Evolutionary conservation across 2,329 filamentous ascomycete genomes (phyloP).

Genomic region (Aotearoamyces nothofagi): DNA sequence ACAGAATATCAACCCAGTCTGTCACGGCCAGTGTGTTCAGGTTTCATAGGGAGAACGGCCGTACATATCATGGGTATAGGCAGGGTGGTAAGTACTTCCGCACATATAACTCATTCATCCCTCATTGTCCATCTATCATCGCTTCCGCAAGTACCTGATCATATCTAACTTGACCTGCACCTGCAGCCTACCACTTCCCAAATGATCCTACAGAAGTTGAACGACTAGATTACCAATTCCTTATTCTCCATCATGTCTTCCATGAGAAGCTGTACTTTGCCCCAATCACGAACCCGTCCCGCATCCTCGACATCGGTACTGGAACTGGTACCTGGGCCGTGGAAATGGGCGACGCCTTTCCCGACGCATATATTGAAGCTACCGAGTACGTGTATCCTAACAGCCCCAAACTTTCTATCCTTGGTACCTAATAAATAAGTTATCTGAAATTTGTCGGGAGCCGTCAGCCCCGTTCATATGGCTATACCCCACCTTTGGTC

Average conservation of each 20-base stretch:
- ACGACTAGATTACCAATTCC: constrained; percentile 29
- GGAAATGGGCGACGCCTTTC: constrained; percentile 47
- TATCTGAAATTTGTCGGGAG: too few species aligned
- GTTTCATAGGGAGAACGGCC: constrained; percentile 14
- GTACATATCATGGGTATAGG: constrained; percentile 15
- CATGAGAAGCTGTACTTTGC: constrained; percentile 24
- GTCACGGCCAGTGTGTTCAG: constrained; percentile 8
- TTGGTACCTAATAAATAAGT: too few species aligned
- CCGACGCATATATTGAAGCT: constrained; percentile 24
- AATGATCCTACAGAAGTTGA: constrained; percentile 31
- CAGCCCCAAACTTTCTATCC: too few species aligned
- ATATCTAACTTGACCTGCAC: not conserved
- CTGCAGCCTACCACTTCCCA: constrained; percentile 16
- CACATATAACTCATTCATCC: too few species aligned
- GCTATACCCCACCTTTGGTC: too few species aligned
- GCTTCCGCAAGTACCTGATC: constrained; percentile 1
- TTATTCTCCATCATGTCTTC: constrained; percentile 26
- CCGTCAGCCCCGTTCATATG: too few species aligned
- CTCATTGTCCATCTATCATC: too few species aligned
- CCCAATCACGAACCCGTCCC: constrained; percentile 23
- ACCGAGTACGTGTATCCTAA: too few species aligned
- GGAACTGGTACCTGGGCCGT: constrained; percentile 47
- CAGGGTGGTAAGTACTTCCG: constrained; percentile 4
- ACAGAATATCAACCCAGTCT: constrained; percentile 4
- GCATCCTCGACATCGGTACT: constrained; percentile 31